phyloP scores from a whole-genome alignment of 2,329 filamentous ascomycete species.

The Diaporthe citrichinensis region DNA sequence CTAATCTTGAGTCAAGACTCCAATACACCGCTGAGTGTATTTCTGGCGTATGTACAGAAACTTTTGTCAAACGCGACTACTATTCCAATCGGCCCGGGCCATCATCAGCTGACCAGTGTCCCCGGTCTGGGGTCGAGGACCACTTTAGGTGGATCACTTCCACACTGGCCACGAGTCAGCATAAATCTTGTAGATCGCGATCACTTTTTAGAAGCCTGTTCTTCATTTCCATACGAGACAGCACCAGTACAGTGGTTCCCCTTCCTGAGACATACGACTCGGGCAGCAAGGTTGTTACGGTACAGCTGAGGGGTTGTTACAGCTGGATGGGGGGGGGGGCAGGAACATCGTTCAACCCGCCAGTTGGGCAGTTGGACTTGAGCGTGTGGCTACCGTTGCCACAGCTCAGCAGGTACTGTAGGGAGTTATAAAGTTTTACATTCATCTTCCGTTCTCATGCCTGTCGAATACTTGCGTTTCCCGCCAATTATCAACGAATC shows the following conservation, averaged over 20 bases:
- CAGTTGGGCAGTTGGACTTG: slow-evolving; percentile 6
- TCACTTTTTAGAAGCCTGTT: background rate
- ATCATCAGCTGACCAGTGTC: slow-evolving; percentile 21
- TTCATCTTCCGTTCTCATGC: slow-evolving; percentile 21
- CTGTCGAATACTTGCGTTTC: slow-evolving; percentile 4
- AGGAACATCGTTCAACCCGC: slow-evolving; percentile 12
- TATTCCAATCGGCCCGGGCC: background rate
- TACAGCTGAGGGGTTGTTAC: slow-evolving; percentile 1
- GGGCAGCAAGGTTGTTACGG: slow-evolving; percentile 1
- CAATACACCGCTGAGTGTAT: slow-evolving; percentile 12
- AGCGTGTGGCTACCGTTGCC: background rate
- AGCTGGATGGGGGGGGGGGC: background rate
- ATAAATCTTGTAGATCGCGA: slow-evolving; percentile 18
- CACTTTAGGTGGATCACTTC: slow-evolving; percentile 20
- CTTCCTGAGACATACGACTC: background rate
- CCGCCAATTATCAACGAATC: background rate
- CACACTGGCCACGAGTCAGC: slow-evolving; percentile 28
- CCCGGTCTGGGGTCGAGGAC: slow-evolving; percentile 6
- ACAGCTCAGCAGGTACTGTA: background rate
- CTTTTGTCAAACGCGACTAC: background rate
- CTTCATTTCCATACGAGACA: background rate
- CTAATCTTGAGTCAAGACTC: slow-evolving; percentile 15
- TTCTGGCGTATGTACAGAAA: background rate
- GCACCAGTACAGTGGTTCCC: slow-evolving; percentile 2
- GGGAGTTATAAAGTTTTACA: slow-evolving; percentile 25